Evolutionary conservation across 768 basidiomycete genomes (phyloP).

Genomic region (Russula vinacea): DNA sequence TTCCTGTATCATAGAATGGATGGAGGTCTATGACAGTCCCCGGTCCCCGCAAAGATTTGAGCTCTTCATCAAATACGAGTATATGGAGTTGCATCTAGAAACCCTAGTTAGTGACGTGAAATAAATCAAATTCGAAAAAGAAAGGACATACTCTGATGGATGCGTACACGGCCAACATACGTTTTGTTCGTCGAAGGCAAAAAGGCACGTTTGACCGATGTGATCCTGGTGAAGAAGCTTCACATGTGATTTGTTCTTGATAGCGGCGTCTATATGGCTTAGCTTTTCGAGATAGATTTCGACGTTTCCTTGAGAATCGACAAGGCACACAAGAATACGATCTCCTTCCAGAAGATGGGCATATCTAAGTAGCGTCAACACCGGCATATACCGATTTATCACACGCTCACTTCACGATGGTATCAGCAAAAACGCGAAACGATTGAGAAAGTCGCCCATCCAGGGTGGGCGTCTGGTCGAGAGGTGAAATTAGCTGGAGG

Average conservation of each 20-base stretch:
- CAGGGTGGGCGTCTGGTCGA: slow-evolving; percentile 16
- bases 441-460: slow-evolving; percentile 14
- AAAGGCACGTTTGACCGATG: slow-evolving; percentile 44
- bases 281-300: slow-evolving; percentile 20
- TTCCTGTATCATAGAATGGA: slow-evolving; percentile 41
- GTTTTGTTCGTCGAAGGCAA: slow-evolving; percentile 55
- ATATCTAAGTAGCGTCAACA: slow-evolving; percentile 11
- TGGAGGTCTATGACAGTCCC: slow-evolving; percentile 44
- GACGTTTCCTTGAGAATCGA: slow-evolving; percentile 20
- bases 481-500: slow-evolving; percentile 23
- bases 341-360: slow-evolving; percentile 26
- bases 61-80: slow-evolving; percentile 48
- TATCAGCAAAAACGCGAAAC: slow-evolving; percentile 17
- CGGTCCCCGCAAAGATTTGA: slow-evolving; percentile 41
- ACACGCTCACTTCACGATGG: slow-evolving; percentile 8
- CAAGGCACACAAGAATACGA: slow-evolving; percentile 22
- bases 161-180: slow-evolving; percentile 49
- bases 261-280: slow-evolving; percentile 8
- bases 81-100: slow-evolving; percentile 42
- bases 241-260: not conserved
- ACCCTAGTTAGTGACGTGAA: not conserved
- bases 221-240: slow-evolving; percentile 43
- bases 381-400: too few relatives aligned
- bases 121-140: not conserved
- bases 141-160: slow-evolving; percentile 39